Evolutionary conservation across 345 rosid genomes (phyloP).

Genomic region (Lagerstroemia speciosa): DNA sequence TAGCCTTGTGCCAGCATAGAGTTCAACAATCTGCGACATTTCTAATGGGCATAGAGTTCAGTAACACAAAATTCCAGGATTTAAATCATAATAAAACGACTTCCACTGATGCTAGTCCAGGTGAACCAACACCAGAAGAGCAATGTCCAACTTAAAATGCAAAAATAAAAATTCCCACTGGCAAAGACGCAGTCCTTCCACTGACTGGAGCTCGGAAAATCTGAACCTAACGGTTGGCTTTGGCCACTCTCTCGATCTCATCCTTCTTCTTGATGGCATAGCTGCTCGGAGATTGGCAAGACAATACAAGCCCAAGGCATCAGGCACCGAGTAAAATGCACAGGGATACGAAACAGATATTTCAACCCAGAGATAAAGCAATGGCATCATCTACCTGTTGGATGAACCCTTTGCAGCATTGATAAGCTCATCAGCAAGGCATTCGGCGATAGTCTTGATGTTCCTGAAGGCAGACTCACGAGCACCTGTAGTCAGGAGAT

Average conservation of each 20-base stretch:
- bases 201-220: too few relatives aligned
- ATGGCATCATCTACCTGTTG: slow-evolving; percentile 43
- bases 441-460: slow-evolving; percentile 87
- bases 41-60: too few relatives aligned
- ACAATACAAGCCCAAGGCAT: not conserved
- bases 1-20: too few relatives aligned
- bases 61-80: too few relatives aligned
- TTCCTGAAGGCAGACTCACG: slow-evolving; percentile 92
- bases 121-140: not conserved
- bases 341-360: not conserved
- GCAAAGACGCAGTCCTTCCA: not conserved
- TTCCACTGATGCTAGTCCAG: not conserved
- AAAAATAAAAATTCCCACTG: not conserved
- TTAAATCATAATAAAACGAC: not conserved
- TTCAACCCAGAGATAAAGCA: not conserved
- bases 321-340: not conserved
- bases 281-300: slow-evolving; percentile 11
- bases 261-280: slow-evolving; percentile 98
- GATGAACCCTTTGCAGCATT: slow-evolving; percentile 98
- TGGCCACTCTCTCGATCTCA: slow-evolving; percentile 94
- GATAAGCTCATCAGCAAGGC: slow-evolving; percentile 96
- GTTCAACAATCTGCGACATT: too few relatives aligned
- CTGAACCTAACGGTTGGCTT: slow-evolving; percentile 69
- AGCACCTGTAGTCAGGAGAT: slow-evolving; percentile 82
- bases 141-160: not conserved